These are phyloP conservation scores for Hypoxylon crocopeplum DNA, from an alignment of 495 filamentous ascomycete genomes.

Conservation along the genomic window DNA sequence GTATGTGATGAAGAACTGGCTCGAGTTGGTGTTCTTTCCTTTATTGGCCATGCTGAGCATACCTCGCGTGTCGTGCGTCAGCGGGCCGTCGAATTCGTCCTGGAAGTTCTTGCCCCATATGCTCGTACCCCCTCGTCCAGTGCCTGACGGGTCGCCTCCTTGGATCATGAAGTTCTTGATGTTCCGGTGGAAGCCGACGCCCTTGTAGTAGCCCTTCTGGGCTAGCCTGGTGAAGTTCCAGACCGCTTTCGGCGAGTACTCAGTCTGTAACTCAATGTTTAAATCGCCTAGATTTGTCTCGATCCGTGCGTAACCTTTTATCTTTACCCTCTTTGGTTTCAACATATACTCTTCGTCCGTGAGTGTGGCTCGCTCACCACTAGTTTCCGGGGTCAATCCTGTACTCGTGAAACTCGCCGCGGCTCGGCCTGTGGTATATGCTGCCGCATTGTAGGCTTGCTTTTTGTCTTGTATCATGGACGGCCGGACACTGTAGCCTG, in stretches of 20 bases:
- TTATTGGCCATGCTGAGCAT: conserved; percentile 97
- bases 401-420: conserved; percentile 96
- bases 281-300: conserved; percentile 81
- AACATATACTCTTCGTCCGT: conserved; percentile 97
- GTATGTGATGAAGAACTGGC: conserved; percentile 96
- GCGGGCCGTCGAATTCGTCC: conserved; percentile 90
- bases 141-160: conserved; percentile 92
- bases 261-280: conserved; percentile 89
- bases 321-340: conserved; percentile 83
- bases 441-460: conserved; percentile 80
- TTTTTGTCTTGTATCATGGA: conserved; percentile 57
- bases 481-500: conserved; percentile 36
- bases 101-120: conserved; percentile 91
- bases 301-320: conserved; percentile 89
- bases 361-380: conserved; percentile 80
- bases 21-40: conserved; percentile 94
- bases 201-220: conserved; percentile 87
- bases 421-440: conserved; percentile 88
- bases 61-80: conserved; percentile 79
- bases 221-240: conserved; percentile 95
- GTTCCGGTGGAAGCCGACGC: conserved; percentile 85
- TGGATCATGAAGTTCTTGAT: conserved; percentile 98
- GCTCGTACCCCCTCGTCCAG: conserved; percentile 83
- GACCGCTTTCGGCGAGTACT: conserved; percentile 87
- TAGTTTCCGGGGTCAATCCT: conserved; percentile 89